phyloP scores from a whole-genome alignment of 2,329 filamentous ascomycete genomes.

The Cryphonectria japonica region DNA sequence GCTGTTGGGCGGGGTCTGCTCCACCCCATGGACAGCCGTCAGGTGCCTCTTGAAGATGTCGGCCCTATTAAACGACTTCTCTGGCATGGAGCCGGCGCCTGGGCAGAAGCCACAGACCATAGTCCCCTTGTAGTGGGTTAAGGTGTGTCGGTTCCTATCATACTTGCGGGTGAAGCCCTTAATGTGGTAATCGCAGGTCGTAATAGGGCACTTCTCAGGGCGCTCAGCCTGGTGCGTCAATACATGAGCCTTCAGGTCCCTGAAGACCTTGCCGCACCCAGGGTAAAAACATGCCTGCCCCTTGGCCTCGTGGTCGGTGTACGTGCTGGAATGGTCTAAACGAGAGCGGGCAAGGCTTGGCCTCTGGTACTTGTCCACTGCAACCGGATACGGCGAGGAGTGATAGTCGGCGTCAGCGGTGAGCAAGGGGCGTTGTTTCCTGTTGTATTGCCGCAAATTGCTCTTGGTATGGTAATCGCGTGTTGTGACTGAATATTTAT shows the following conservation, averaged over 20 bases:
- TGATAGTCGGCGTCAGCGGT: too few species aligned
- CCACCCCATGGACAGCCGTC: conserved; percentile 87
- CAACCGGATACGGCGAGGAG: too few species aligned
- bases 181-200: conserved; percentile 86
- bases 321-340: too few species aligned
- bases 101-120: conserved; percentile 97
- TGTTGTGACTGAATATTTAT: too few species aligned
- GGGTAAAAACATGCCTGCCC: background rate
- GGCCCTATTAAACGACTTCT: conserved; percentile 94
- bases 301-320: background rate
- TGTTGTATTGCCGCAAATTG: too few species aligned
- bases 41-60: conserved; percentile 96
- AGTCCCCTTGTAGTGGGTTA: conserved; percentile 95
- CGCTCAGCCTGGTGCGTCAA: background rate
- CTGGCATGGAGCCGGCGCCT: conserved; percentile 81
- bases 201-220: conserved; percentile 73
- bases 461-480: too few species aligned
- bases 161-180: conserved; percentile 96
- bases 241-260: background rate
- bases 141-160: conserved; percentile 91
- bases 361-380: too few species aligned
- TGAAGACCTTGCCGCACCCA: too few species aligned
- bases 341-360: too few species aligned
- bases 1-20: conserved; percentile 90
- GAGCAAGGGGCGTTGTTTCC: background rate